Percentiles rank a stretch among this genome's conserved stretches.
phyloP scores from a whole-genome alignment of 148 eudicot genomes.

The Linanthus parryae region DNA sequence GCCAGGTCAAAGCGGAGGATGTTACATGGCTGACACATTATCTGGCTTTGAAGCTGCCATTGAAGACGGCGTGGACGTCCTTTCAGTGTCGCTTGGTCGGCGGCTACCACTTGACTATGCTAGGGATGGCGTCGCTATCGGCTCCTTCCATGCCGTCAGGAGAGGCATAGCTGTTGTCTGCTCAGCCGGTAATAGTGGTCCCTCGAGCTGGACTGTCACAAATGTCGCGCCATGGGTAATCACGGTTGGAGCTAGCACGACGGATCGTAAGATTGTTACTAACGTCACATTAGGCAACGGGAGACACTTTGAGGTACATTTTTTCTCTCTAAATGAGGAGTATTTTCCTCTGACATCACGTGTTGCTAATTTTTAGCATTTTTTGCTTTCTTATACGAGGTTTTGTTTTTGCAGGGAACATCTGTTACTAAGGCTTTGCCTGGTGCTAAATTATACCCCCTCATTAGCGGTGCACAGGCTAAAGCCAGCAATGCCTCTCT shows the following conservation, averaged over 20 bases:
- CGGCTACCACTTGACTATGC: constrained; percentile 24
- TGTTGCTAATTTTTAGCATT: not conserved
- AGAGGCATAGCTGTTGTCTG: constrained; percentile 44
- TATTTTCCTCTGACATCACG: not conserved
- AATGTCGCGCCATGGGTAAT: constrained; percentile 73
- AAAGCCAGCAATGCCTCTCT: too few species aligned
- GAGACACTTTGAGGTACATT: constrained; percentile 28
- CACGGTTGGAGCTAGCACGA: constrained; percentile 73
- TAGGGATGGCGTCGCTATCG: constrained; percentile 38
- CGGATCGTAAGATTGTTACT: constrained; percentile 41
- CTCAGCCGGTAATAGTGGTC: constrained; percentile 69
- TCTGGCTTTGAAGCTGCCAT: too few species aligned
- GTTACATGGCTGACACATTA: constrained; percentile 45
- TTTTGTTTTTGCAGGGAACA: constrained; percentile 29
- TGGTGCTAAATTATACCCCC: constrained; percentile 21
- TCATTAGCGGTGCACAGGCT: constrained; percentile 37
- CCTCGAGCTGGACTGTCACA: constrained; percentile 20
- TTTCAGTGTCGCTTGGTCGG: too few species aligned
- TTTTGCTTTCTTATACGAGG: not conserved
- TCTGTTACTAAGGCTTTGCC: constrained; percentile 38
- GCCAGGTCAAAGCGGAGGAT: constrained; percentile 27
- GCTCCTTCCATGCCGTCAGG: too few species aligned
- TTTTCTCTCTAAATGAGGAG: not conserved
- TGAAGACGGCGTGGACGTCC: too few species aligned
- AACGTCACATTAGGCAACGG: constrained; percentile 34